Percentiles rank a stretch among this genome's conserved stretches.
phyloP scores from a whole-genome alignment of 2,329 filamentous ascomycete genomes.

The Stylonectria norvegica region DNA sequence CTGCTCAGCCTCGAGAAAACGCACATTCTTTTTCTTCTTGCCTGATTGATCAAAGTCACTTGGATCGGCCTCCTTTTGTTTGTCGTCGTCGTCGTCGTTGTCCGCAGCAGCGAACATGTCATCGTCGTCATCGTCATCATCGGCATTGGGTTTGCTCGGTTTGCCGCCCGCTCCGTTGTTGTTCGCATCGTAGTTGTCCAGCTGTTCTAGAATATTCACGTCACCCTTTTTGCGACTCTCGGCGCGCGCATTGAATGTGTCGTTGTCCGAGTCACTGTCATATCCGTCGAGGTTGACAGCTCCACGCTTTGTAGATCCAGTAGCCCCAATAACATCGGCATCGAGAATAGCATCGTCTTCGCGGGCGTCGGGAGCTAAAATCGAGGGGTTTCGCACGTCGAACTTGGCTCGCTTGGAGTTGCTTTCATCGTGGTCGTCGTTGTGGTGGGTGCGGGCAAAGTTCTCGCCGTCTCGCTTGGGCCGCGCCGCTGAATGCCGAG shows the following conservation, averaged over 20 bases:
- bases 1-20: constrained; percentile 54
- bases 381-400: constrained; percentile 91
- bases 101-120: constrained; percentile 81
- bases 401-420: constrained; percentile 78
- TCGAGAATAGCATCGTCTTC: constrained; percentile 73
- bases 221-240: constrained; percentile 53
- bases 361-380: constrained; percentile 75
- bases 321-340: constrained; percentile 86
- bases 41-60: constrained; percentile 36
- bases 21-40: constrained; percentile 62
- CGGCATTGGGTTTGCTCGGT: constrained; percentile 29
- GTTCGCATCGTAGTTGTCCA: constrained; percentile 53
- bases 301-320: constrained; percentile 77
- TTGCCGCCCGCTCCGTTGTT: constrained; percentile 36
- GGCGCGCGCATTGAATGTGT: constrained; percentile 77
- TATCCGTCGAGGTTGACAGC: constrained; percentile 97
- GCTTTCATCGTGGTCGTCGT: constrained; percentile 50
- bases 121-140: constrained; percentile 60
- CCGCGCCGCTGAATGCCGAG: constrained; percentile 62
- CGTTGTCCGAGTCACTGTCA: constrained; percentile 89
- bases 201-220: constrained; percentile 49
- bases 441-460: constrained; percentile 71
- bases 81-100: constrained; percentile 49
- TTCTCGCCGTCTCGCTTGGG: constrained; percentile 82
- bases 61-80: constrained; percentile 30